These are phyloP conservation scores for Chrysopogon serrulatus DNA, from an alignment of 176 grass and related monocot genomes.

Conservation along the genomic window DNA sequence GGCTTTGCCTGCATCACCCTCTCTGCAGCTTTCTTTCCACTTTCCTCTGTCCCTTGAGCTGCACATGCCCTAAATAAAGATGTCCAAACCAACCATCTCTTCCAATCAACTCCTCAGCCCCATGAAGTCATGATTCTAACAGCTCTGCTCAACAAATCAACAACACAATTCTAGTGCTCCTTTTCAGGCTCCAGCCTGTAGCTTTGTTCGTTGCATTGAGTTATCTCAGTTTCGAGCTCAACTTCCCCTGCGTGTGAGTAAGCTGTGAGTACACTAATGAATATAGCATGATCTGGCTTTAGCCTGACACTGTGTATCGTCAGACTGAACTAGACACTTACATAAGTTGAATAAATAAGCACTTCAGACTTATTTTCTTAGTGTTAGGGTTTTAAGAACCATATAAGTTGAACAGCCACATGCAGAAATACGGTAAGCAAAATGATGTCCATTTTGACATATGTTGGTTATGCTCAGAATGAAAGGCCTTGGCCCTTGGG, in stretches of 20 bases:
- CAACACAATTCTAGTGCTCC: slow-evolving; percentile 60
- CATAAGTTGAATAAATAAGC: neutral
- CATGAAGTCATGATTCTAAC: slow-evolving; percentile 46
- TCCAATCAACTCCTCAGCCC: slow-evolving; percentile 47
- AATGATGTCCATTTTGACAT: neutral
- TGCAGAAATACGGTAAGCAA: neutral
- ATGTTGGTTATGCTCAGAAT: slow-evolving; percentile 33
- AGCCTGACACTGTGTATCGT: slow-evolving; percentile 23
- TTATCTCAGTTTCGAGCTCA: slow-evolving; percentile 51
- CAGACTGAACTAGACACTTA: neutral
- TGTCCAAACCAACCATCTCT: slow-evolving; percentile 62
- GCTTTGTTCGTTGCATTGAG: slow-evolving; percentile 27
- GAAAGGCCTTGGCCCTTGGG: slow-evolving; percentile 11
- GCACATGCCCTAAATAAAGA: slow-evolving; percentile 51
- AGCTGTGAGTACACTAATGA: slow-evolving; percentile 51
- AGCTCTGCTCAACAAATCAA: slow-evolving; percentile 47
- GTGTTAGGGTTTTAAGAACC: neutral
- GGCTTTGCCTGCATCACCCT: slow-evolving; percentile 45
- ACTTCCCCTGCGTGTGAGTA: slow-evolving; percentile 50
- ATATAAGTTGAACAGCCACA: neutral
- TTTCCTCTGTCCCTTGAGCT: slow-evolving; percentile 43
- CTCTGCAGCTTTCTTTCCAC: slow-evolving; percentile 31
- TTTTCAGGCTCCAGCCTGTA: slow-evolving; percentile 40
- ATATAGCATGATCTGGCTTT: slow-evolving; percentile 40
- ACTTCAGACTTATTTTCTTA: neutral